These are phyloP conservation scores for Angomonas deanei DNA, from an alignment of 208 protist species.

Conservation along the genomic window DNA sequence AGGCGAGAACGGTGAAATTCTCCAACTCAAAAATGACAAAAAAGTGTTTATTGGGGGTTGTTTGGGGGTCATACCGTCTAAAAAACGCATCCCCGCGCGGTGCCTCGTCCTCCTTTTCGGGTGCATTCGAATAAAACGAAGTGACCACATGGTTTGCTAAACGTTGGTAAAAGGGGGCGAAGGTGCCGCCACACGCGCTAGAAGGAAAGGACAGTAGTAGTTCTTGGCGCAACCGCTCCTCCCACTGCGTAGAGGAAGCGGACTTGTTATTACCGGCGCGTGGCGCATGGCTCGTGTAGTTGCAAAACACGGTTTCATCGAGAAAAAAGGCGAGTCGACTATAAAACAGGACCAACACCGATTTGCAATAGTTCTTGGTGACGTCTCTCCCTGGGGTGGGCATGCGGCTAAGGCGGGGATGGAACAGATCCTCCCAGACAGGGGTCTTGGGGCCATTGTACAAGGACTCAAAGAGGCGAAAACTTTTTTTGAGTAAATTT, in stretches of 20 bases:
- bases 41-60: no score
- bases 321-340: not conserved
- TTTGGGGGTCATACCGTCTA: no score
- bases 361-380: not conserved
- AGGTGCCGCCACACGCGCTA: not conserved
- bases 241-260: not conserved
- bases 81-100: no score
- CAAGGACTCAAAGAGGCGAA: slow-evolving; percentile 2
- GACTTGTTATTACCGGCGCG: not conserved
- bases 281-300: no score
- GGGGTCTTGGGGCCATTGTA: not conserved
- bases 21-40: not conserved
- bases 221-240: not conserved
- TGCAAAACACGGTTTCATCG: not conserved
- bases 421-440: not conserved
- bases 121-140: not conserved
- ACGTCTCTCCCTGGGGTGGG: not conserved
- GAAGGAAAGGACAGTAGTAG: not conserved
- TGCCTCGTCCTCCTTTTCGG: not conserved
- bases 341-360: not conserved
- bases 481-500: slow-evolving; percentile 8
- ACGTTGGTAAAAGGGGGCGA: not conserved
- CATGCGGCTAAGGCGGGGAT: not conserved
- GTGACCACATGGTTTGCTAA: not conserved
- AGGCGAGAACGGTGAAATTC: not conserved